Base-by-base conservation (phyloP, 2,329 filamentous ascomycete species). In the Fusarium compactum region DNA sequence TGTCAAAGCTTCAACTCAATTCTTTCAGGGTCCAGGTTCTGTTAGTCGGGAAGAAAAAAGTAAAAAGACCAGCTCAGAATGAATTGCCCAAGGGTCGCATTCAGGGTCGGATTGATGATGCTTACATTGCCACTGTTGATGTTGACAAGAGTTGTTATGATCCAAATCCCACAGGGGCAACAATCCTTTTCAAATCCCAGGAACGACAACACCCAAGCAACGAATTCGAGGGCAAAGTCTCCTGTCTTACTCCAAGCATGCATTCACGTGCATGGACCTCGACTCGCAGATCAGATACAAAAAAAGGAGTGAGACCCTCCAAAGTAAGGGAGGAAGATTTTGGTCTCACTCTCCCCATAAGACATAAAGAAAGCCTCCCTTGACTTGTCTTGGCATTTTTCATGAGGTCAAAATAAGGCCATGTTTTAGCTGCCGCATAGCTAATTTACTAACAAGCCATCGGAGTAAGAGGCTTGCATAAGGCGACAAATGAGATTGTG, bases 61-160 rank as follows among this genome's bases (percentile, higher is more conserved):
- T 30, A n/a, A 20, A 20, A 14, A 27, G n/a, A 9, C 6, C 43
- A 56, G 11, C 14, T 20, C 18, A 25, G 20, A 6, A 2, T 22
- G 22, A 11, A 9, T 18, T n/a, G 4, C 10, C 6, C 14, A 29
- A 41, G 3, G 16, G 25, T 11, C 44, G 18, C 12, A 5, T n/a
- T 38, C 8, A 30, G 27, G 34, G 12, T 12, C 30, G 22, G 12
- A 27, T 41, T 10, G 52, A 65, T 46, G 45, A 65, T 47, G 60
- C 52, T 65, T 65, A 43, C 60, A 63, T 41, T 30, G 7, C 25
- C 25, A 27, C 25, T 55, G 44, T 29, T 53, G 24, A 34, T 65
- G 55, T 55, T 65, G 52, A 48, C 43, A 47, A 8, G 12, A 45
- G 8, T 58, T 70, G 59, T 71, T 70, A 51, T 70, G 59, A 43